Evolutionary conservation across 306 rosid species (phyloP).

Genomic region (Arachis stenosperma): DNA sequence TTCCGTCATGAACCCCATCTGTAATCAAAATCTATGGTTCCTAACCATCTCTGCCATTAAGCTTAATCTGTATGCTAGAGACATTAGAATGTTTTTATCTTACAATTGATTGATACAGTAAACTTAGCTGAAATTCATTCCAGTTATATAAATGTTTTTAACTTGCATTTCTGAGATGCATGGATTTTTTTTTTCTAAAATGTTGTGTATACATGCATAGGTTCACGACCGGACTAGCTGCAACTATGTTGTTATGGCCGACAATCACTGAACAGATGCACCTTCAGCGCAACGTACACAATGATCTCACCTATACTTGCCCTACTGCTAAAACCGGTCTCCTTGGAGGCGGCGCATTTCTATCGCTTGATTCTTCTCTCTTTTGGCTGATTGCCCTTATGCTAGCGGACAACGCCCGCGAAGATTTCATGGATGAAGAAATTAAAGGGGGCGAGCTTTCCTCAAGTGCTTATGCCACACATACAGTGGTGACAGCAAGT

Average conservation of each 20-base stretch:
- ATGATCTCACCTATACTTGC: constrained; percentile 36
- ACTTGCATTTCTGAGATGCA: too few relatives aligned
- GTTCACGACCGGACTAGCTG: constrained; percentile 60
- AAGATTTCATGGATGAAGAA: constrained; percentile 75
- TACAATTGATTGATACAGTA: too few relatives aligned
- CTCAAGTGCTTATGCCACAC: constrained; percentile 24
- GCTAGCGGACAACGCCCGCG: constrained; percentile 86
- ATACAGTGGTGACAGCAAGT: constrained; percentile 19
- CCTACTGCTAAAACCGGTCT: constrained; percentile 68
- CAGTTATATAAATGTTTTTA: too few relatives aligned
- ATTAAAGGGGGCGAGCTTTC: constrained; percentile 33
- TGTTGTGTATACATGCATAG: constrained; percentile 35
- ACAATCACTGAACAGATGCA: constrained; percentile 46
- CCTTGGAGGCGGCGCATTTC: constrained; percentile 88
- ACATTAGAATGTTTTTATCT: too few relatives aligned
- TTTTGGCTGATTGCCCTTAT: constrained; percentile 91
- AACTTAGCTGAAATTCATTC: too few relatives aligned
- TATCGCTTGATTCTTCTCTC: constrained; percentile 84
- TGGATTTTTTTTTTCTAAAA: neutral
- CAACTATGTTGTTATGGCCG: constrained; percentile 45
- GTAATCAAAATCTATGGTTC: too few relatives aligned
- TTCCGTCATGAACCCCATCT: too few relatives aligned
- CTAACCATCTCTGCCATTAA: too few relatives aligned
- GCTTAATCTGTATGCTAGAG: too few relatives aligned
- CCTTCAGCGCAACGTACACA: constrained; percentile 30